phyloP scores from a whole-genome alignment of 345 rosid genomes.

The Linum tenue region DNA sequence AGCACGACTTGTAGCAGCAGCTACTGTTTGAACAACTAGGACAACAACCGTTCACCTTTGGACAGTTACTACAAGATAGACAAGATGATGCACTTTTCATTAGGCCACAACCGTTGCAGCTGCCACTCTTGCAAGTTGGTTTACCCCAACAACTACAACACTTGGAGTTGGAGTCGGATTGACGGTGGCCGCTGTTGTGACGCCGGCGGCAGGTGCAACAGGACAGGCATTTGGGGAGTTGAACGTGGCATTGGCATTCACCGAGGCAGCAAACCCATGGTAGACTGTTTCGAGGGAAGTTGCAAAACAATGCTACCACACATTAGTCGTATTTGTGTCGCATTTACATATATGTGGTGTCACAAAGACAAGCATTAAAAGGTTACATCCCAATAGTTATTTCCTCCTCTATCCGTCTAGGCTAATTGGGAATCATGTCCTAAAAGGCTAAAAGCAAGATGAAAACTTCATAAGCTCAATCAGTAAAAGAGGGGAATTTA shows the following conservation, averaged over 20 bases:
- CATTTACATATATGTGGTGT: too few relatives aligned
- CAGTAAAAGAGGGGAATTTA: background rate
- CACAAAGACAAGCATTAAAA: too few relatives aligned
- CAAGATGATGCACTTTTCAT: background rate
- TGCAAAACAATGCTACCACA: background rate
- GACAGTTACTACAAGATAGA: background rate
- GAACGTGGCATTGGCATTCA: background rate
- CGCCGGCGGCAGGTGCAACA: conserved; percentile 5
- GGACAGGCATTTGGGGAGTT: conserved; percentile 4
- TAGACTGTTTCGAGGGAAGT: conserved; percentile 16
- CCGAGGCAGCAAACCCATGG: conserved; percentile 20
- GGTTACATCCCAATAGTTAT: background rate
- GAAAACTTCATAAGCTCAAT: too few relatives aligned
- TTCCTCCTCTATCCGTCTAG: background rate
- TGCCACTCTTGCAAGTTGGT: background rate
- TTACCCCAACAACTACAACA: background rate
- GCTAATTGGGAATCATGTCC: background rate
- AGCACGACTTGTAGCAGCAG: background rate
- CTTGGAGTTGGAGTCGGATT: background rate
- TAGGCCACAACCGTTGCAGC: background rate
- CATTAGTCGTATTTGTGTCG: too few relatives aligned
- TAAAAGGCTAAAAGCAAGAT: too few relatives aligned
- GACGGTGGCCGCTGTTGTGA: background rate
- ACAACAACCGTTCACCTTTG: background rate
- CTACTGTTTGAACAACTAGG: background rate